Evolutionary conservation across 208 protist genomes (phyloP), one percentile per base, ranked within the genome.

Genomic region (Trypanosoma grayi): DNA sequence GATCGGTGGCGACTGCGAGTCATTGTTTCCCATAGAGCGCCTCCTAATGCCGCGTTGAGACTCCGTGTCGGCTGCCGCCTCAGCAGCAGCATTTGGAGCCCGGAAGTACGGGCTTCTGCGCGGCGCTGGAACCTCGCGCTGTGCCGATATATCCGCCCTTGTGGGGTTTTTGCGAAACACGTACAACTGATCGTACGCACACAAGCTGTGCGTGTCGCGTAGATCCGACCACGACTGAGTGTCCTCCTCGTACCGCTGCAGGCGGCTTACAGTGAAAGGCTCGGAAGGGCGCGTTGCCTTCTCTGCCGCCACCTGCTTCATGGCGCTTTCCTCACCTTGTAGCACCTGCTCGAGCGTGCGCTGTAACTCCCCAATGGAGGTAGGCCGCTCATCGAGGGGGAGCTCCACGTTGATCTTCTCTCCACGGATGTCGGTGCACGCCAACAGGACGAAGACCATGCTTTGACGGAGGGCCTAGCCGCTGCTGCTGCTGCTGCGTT

Each of bases 341-440:
- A 93, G 90, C 10, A 78, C 66, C 13, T 69, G 64, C 61, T 93
- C 83, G 0, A 93, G 27, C 1, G 76, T 60, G n/a, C 51, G 16
- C 43, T 76, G 66, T n/a, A 93, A 60, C 30, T 61, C 75, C 3
- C 77, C 67, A 11, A 93, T 24, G 11, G 83, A 81, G 4, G 65
- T 41, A 2, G 83, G 86, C 4, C 73, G 76, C 14, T 69, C 57
- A 11, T 69, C 48, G 44, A 93, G 85, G 37, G 86, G 81, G n/a
- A 93, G 59, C 40, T 87, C 78, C 0, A 93, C 43, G 64, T 93
- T 93, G 0, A 93, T 66, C 66, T 90, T 93, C 41, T 87, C 69
- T 16, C 66, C 80, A 25, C 71, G 68, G 48, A 93, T 87, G 46
- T 93, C 83, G 1, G 80, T 79, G 59, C 83, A 93, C 24, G 79